Percentiles rank a stretch among this genome's conserved stretches.
Evolutionary conservation across 306 rosid genomes (phyloP).

Genomic region (Betula pendula): DNA sequence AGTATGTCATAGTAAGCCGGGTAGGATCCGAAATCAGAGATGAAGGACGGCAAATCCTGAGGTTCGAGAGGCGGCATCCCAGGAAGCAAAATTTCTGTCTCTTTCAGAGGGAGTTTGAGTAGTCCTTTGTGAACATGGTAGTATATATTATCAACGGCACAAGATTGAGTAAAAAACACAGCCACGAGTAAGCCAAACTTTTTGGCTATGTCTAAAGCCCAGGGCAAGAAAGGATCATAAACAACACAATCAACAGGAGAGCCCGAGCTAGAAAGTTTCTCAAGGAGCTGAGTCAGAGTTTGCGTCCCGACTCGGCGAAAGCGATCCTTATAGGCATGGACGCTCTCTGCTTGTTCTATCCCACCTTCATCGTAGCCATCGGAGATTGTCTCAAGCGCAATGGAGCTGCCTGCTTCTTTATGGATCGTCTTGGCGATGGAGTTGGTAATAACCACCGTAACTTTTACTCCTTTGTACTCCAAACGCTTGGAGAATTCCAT

Average conservation of each 20-base stretch:
- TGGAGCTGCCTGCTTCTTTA: constrained; percentile 32
- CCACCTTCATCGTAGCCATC: constrained; percentile 68
- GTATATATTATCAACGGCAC: constrained; percentile 42
- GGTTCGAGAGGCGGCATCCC: constrained; percentile 52
- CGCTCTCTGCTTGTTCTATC: constrained; percentile 28
- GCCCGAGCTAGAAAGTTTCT: constrained; percentile 24
- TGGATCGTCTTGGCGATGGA: constrained; percentile 47
- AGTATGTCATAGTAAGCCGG: constrained; percentile 47
- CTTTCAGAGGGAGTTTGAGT: constrained; percentile 34
- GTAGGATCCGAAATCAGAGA: constrained; percentile 32
- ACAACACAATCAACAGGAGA: constrained; percentile 43
- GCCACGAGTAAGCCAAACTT: constrained; percentile 40
- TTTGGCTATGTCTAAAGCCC: constrained; percentile 60
- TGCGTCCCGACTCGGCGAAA: constrained; percentile 42
- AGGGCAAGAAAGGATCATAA: constrained; percentile 49
- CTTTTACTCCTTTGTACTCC: constrained; percentile 33
- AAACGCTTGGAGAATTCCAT: constrained; percentile 45
- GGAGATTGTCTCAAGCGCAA: constrained; percentile 48
- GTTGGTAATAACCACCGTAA: constrained; percentile 49
- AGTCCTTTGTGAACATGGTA: constrained; percentile 40
- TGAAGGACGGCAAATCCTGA: constrained; percentile 53
- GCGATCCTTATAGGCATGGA: constrained; percentile 39
- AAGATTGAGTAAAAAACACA: constrained; percentile 55
- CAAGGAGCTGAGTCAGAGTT: constrained; percentile 45
- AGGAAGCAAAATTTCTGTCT: constrained; percentile 24